phyloP scores from a whole-genome alignment of 2,329 filamentous ascomycete genomes.

The Aspergillus pseudoviridinutans region DNA sequence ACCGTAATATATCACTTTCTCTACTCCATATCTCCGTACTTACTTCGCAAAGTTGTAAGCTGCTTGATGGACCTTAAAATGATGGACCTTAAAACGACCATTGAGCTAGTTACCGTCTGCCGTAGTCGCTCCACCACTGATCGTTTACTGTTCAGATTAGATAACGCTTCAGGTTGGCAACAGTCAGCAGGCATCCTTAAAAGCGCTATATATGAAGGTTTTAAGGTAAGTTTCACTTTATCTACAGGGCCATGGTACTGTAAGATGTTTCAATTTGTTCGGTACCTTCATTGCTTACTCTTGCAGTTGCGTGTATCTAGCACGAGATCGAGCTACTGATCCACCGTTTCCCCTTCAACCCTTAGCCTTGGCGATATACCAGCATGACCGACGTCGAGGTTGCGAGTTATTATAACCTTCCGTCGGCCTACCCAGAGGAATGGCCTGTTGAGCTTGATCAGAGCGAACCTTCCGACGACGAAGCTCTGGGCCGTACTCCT shows the following conservation, averaged over 20 bases:
- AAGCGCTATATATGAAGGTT: background rate
- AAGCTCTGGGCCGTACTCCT: constrained; percentile 33
- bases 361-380: constrained; percentile 5
- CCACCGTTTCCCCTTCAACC: constrained; percentile 5
- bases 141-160: background rate
- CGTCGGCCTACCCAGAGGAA: constrained; percentile 70
- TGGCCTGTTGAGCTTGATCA: constrained; percentile 83
- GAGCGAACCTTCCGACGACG: constrained; percentile 62
- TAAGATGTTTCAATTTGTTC: background rate
- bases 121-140: background rate
- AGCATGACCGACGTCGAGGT: constrained; percentile 71
- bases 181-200: background rate
- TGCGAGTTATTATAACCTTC: constrained; percentile 84
- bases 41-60: background rate
- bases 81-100: background rate
- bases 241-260: background rate
- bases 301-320: constrained; percentile 10
- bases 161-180: background rate
- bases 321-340: constrained; percentile 7
- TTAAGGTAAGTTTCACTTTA: background rate
- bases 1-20: background rate
- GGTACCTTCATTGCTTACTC: background rate
- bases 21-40: background rate
- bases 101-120: constrained; percentile 7
- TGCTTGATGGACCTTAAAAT: background rate